Percentiles rank a stretch among this genome's conserved stretches.
phyloP scores from a whole-genome alignment of 306 rosid species.

The Potentilla sterilis region DNA sequence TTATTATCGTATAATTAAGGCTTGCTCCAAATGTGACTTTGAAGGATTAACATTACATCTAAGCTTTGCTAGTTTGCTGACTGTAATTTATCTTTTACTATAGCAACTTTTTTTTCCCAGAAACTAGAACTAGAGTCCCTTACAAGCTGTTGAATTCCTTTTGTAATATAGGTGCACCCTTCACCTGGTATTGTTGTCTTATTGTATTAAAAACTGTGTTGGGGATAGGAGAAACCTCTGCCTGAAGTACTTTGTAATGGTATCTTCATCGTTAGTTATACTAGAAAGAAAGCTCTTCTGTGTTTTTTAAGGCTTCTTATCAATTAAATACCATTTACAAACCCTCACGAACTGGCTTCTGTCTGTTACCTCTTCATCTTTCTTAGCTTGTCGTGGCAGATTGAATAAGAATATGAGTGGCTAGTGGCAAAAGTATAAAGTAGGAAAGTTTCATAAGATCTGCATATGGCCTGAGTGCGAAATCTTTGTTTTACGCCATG shows the following conservation, averaged over 20 bases:
- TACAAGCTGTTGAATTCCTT: background rate
- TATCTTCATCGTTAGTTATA: background rate
- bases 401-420: constrained; percentile 35
- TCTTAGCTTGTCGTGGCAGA: constrained; percentile 8
- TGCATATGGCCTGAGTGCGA: constrained; percentile 44
- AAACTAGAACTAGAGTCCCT: background rate
- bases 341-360: background rate
- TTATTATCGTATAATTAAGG: background rate
- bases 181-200: background rate
- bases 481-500: constrained; percentile 50
- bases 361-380: background rate
- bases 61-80: constrained; percentile 27
- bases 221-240: background rate
- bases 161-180: background rate
- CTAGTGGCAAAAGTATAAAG: constrained; percentile 31
- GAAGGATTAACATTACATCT: constrained; percentile 28
- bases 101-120: background rate
- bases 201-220: background rate
- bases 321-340: background rate
- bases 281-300: background rate
- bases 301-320: background rate
- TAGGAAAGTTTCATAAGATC: constrained; percentile 22
- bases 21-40: constrained; percentile 27
- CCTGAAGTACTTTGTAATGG: background rate
- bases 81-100: constrained; percentile 9